Base-by-base conservation (phyloP, 2,329 filamentous ascomycete genomes). In the Sarocladium strictum region DNA sequence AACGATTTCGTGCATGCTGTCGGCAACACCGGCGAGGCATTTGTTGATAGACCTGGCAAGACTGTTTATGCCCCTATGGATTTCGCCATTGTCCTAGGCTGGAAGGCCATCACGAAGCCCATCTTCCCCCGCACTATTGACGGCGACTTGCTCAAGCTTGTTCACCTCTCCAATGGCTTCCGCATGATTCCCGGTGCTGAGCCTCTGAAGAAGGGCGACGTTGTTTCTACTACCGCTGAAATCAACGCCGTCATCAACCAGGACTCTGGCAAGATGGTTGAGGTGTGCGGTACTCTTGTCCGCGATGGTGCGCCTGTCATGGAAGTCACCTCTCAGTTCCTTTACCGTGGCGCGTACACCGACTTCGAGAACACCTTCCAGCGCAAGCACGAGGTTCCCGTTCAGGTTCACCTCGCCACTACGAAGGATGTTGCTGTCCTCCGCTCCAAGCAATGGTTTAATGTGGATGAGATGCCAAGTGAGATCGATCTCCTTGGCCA, bases 311-410 rank as follows among this genome's bases (percentile, higher is more conserved):
- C 89, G 69, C 80, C 91, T 5, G 90, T 99, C 59, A 99, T 99
- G 94, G 91, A 99, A 68, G 94, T 99, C 26, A 97, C 92, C 12
- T 97, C 91, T 58, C 94, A 99, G 71, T 99, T 99, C 81, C 72
- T 99, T 65, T 99, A 99, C 79, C 87, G 95, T 51, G 94, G 94
- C 55, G 79, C 80, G 27, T 99, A 99, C 75, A 88, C 82, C 55
- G 95, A 99, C 71, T 99, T 84, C 63, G 89, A 97, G 75, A 99
- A 96, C 75, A 99, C 95, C 6, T 99, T 99, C 85, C 92, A 97
- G 75, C 89, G 94, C 68, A 97, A 97, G 81, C 83, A 86, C 6
- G 94, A 99, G 76, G 96, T 89, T 1, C 92, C 93, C 1, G 94
- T 97, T 79, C 89, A 99, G 73, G 78, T 99, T 26, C 88, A 96